Conservation (phyloP, 306 rosid genomes). For the Begonia loranthoides region DNA sequence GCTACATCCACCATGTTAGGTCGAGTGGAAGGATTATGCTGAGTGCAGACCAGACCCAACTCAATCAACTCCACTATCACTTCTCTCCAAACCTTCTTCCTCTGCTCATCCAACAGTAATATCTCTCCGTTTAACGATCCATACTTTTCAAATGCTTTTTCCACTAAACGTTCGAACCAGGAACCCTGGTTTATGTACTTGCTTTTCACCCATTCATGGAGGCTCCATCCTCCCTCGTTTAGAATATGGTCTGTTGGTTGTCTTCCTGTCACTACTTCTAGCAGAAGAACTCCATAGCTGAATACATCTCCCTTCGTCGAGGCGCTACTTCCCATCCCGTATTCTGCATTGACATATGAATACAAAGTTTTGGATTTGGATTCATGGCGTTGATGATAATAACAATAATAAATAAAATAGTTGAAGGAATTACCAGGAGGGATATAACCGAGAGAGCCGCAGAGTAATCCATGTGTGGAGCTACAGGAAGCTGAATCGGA, state of each 20-base stretch:
- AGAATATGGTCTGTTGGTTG: constrained; percentile 58
- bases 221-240: constrained; percentile 44
- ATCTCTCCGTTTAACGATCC: constrained; percentile 5
- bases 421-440: constrained; percentile 55
- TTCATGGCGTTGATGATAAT: too few relatives aligned
- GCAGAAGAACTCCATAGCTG: constrained; percentile 63
- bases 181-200: constrained; percentile 22
- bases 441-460: constrained; percentile 83
- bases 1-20: constrained; percentile 76
- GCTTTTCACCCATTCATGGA: constrained; percentile 69
- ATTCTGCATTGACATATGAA: constrained; percentile 26
- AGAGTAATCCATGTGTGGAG: constrained; percentile 59
- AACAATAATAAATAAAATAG: constrained; percentile 5
- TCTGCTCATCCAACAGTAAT: constrained; percentile 9
- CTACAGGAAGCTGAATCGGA: constrained; percentile 34
- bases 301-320: constrained; percentile 75
- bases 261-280: constrained; percentile 61
- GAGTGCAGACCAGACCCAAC: constrained; percentile 74
- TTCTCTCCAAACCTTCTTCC: constrained; percentile 26
- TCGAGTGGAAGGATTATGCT: constrained; percentile 49
- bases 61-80: constrained; percentile 60
- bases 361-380: too few relatives aligned
- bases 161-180: constrained; percentile 28
- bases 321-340: constrained; percentile 66
- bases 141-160: constrained; percentile 37